A percentile compares a stretch with the other conserved stretches of the same genome.
Conservation (phyloP, 352 stramenopile genomes). For the Pythium aquatile region DNA sequence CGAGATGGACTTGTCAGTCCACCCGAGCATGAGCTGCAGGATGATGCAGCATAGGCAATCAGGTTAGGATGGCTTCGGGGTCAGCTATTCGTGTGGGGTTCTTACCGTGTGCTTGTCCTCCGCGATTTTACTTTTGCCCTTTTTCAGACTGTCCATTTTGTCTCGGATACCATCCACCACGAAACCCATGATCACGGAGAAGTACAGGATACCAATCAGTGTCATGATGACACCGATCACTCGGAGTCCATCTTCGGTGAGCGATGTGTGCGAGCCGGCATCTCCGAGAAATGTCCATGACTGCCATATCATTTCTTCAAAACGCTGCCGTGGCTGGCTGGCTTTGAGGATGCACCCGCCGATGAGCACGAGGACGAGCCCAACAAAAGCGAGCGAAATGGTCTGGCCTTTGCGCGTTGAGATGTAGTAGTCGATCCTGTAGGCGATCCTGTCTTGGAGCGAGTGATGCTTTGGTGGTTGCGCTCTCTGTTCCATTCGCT, state of each 20-base stretch:
- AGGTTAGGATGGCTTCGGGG: too few species aligned
- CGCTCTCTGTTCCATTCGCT: constrained; percentile 13
- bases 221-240: constrained; percentile 60
- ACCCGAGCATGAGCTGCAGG: constrained; percentile 80
- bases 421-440: constrained; percentile 65
- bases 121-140: constrained; percentile 80
- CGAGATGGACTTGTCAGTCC: constrained; percentile 85
- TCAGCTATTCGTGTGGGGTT: not conserved
- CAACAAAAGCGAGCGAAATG: constrained; percentile 39
- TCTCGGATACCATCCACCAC: constrained; percentile 85
- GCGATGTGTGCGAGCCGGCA: constrained; percentile 39
- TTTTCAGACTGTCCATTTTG: constrained; percentile 88
- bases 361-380: constrained; percentile 42
- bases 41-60: not conserved
- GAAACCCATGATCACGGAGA: constrained; percentile 90
- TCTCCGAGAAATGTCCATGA: constrained; percentile 68
- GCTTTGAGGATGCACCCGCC: constrained; percentile 43
- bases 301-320: constrained; percentile 54
- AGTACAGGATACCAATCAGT: constrained; percentile 78
- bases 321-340: constrained; percentile 29
- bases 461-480: constrained; percentile 33
- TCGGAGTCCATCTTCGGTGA: constrained; percentile 39
- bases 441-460: constrained; percentile 38
- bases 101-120: constrained; percentile 78
- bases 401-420: constrained; percentile 59